Base-by-base conservation (phyloP, 2,329 filamentous ascomycete genomes). In the Diaporthe ampelina region DNA sequence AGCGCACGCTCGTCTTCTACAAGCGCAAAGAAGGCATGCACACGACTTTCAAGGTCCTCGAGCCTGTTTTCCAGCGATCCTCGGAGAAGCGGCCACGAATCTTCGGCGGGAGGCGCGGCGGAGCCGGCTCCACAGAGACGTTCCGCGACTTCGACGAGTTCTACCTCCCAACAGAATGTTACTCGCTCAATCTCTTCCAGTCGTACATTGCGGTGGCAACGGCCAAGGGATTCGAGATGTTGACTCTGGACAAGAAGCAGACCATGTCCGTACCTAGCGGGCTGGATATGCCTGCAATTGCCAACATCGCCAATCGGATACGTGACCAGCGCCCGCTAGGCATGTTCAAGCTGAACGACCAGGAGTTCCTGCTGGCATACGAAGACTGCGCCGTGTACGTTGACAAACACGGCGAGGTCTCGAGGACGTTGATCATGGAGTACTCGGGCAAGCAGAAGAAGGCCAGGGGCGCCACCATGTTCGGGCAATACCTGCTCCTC, bases 131-230 rank as follows among this genome's bases (percentile, higher is more conserved):
- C 75, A 98, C 96, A 0, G 97, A 99, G 79, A 96, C 96, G 79
- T 99, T 98, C 91, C 93, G 97, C 76, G 97, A 99, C 81, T 99
- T 95, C 82, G 97, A 99, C 85, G 97, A 98, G 78, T 99, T 99
- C 84, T 99, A 98, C 85, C 95, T 99, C 78, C 97, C 97, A 0
- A 93, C 94, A 3, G 97, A 99, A 81, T 98, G 95, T 83, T 98
- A 93, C 83, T 95, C 94, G 63, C 94, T 99, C 81, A 98, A 98
- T 83, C 90, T 99, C 70, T 99, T 98, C 90, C 95, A 98, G 82
- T 95, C 93, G 0, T 97, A 95, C 76, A 93, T 99, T 70, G 95
- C 97, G 13, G 95, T 99, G 63, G 93, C 94, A 26, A 98, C 96
- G 0, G 90, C 94, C 54, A 95, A 95, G 82, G 97, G 97, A 32